Evolutionary conservation across 2,329 filamentous ascomycete species (phyloP), one percentile per base, ranked within the genome.

Genomic region (Fusarium coffeatum): DNA sequence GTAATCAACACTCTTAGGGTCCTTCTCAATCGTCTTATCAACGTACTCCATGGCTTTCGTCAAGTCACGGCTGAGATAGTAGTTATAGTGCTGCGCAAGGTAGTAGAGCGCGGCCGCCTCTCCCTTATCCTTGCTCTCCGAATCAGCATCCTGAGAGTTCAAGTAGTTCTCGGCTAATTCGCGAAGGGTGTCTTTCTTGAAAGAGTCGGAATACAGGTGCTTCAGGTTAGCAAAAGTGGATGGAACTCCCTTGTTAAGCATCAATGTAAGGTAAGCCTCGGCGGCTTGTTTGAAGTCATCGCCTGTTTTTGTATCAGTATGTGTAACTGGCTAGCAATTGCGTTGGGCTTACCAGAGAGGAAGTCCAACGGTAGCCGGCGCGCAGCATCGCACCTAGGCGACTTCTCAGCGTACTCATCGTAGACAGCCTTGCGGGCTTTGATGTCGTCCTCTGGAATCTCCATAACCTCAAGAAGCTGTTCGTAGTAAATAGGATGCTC

Each of bases 151-250:
- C 68, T 85, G 80, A 34, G 88, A 88, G 22, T 89, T 83, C 15
- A 93, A 85, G 76, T 98, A 98, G 55, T 92, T 88, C 74, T 96
- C 88, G 3, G 93, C 94, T 42, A 98, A 80, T 40, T 89, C 85
- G 69, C 91, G 89, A 42, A 99, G 87, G 1, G 86, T 87, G n/a
- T 91, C 86, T 78, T 91, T 92, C 84, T 99, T 99, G 72, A 82
- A 86, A 1, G 86, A 72, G 78, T 97, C 90, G 16, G 86, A 86
- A 83, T 98, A 99, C 23, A 99, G 87, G 72, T 97, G 90, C 83
- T 99, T 99, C 65, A 99, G 87, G 80, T 98, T 99, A 37, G 94
- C 94, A 80, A 99, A 99, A 6, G 95, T 94, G 4, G 96, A 99
- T 3, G 96, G 95, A 6, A 98, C 92, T 13, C 95, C 96, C 81